A percentile compares a stretch with the other conserved stretches of the same genome.
Conservation (phyloP, 345 rosid genomes). For the Eutrema heterophyllum region DNA sequence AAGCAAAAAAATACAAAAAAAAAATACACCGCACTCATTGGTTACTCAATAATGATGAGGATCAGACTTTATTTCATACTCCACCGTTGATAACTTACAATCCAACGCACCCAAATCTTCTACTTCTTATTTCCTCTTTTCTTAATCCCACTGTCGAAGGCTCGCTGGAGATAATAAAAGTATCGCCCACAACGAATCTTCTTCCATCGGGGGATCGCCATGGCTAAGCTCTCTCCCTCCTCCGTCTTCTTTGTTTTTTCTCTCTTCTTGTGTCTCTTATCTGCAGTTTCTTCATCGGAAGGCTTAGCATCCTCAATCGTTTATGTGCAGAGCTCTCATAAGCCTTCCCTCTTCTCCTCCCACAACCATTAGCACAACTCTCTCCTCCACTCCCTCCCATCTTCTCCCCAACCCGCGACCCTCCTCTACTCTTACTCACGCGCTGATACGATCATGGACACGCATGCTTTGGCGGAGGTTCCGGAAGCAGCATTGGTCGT, state of each 20-base stretch:
- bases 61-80: too few relatives aligned
- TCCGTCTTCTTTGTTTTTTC: constrained; percentile 26
- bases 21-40: too few relatives aligned
- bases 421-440: constrained; percentile 67
- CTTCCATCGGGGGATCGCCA: neutral
- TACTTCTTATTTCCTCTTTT: too few relatives aligned
- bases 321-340: constrained; percentile 54
- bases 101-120: too few relatives aligned
- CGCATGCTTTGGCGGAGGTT: too few relatives aligned
- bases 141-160: too few relatives aligned
- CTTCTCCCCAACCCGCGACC: constrained; percentile 45
- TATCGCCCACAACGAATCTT: constrained; percentile 3
- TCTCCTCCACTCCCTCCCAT: constrained; percentile 54
- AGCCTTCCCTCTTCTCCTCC: constrained; percentile 59
- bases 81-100: too few relatives aligned
- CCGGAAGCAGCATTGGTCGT: too few relatives aligned
- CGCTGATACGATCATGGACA: constrained; percentile 58
- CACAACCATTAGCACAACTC: constrained; percentile 63
- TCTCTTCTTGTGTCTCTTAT: constrained; percentile 22
- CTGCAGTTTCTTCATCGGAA: constrained; percentile 21
- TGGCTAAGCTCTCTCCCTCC: constrained; percentile 23
- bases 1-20: too few relatives aligned
- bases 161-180: constrained; percentile 7
- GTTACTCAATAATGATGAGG: too few relatives aligned
- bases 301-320: constrained; percentile 55